Evolutionary conservation across 2,329 filamentous ascomycete species (phyloP).

Genomic region (Chrysosphaeria jannelii): DNA sequence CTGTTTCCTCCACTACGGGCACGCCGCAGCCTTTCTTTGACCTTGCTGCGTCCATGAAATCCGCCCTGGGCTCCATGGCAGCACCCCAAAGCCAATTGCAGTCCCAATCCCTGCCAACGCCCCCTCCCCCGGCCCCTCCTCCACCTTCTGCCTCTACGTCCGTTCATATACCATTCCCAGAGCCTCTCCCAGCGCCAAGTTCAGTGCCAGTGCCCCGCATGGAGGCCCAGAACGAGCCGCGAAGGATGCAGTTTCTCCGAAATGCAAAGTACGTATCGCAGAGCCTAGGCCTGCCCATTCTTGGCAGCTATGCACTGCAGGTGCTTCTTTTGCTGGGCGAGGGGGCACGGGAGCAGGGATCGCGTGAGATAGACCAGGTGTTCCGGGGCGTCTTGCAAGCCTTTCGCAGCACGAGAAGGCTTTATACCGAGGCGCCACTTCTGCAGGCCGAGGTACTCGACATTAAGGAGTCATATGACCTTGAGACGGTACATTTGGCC

Average conservation of each 20-base stretch:
- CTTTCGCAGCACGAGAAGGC: slow-evolving; percentile 8
- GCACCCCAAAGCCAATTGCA: slow-evolving; percentile 3
- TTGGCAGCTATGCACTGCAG: slow-evolving; percentile 10
- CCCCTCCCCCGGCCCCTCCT: not conserved
- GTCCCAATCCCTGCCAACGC: not conserved
- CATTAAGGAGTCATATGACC: slow-evolving; percentile 10
- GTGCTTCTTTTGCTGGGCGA: slow-evolving; percentile 6
- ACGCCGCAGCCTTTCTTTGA: slow-evolving; percentile 4
- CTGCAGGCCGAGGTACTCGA: slow-evolving; percentile 11
- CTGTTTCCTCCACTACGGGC: not conserved
- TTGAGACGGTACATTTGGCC: slow-evolving; percentile 14
- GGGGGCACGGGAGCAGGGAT: too few species aligned
- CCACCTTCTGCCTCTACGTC: too few species aligned
- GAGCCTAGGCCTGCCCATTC: slow-evolving; percentile 9
- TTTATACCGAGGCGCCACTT: slow-evolving; percentile 9
- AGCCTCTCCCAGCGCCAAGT: not conserved
- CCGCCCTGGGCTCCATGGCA: slow-evolving; percentile 7
- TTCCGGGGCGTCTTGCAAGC: slow-evolving; percentile 3
- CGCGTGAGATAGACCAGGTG: too few species aligned
- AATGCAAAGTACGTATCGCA: slow-evolving; percentile 9
- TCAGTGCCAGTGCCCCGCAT: not conserved
- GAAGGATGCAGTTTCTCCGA: slow-evolving; percentile 9
- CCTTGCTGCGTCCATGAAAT: slow-evolving; percentile 8
- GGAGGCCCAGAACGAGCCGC: slow-evolving; percentile 4
- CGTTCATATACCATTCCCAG: not conserved